These are phyloP conservation scores for Globisporangium abappressorium DNA, from an alignment of 352 stramenopile species.

Conservation along the genomic window DNA sequence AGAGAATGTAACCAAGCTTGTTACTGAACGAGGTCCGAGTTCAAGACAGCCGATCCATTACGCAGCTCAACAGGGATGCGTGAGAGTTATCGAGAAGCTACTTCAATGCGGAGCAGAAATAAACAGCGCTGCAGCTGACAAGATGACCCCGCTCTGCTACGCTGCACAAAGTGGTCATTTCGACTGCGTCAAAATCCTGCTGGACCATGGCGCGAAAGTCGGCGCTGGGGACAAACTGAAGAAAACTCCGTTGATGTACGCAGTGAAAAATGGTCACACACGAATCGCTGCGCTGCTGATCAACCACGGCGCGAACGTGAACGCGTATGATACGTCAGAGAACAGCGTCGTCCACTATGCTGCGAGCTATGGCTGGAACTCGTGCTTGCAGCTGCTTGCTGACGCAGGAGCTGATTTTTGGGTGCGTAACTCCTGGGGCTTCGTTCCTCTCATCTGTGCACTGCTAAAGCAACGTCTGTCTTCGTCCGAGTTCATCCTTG, in stretches of 20 bases:
- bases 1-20: constrained; percentile 31
- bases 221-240: constrained; percentile 71
- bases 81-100: constrained; percentile 42
- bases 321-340: constrained; percentile 70
- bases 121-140: constrained; percentile 47
- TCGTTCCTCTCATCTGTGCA: constrained; percentile 66
- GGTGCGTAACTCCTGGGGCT: constrained; percentile 71
- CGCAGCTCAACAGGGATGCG: constrained; percentile 41
- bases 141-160: constrained; percentile 56
- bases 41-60: constrained; percentile 67
- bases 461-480: constrained; percentile 57
- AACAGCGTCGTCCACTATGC: constrained; percentile 79
- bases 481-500: constrained; percentile 64
- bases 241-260: constrained; percentile 73
- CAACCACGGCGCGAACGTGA: constrained; percentile 71
- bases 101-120: constrained; percentile 49
- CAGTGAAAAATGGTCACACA: constrained; percentile 74
- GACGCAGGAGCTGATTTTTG: constrained; percentile 62
- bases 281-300: constrained; percentile 49
- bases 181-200: constrained; percentile 47
- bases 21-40: constrained; percentile 42
- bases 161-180: constrained; percentile 57
- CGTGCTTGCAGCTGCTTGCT: constrained; percentile 53
- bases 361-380: constrained; percentile 72
- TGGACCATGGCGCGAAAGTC: constrained; percentile 54